Evolutionary conservation across 1,139 yeast species (phyloP).

Genomic region (Pichia sp.): DNA sequence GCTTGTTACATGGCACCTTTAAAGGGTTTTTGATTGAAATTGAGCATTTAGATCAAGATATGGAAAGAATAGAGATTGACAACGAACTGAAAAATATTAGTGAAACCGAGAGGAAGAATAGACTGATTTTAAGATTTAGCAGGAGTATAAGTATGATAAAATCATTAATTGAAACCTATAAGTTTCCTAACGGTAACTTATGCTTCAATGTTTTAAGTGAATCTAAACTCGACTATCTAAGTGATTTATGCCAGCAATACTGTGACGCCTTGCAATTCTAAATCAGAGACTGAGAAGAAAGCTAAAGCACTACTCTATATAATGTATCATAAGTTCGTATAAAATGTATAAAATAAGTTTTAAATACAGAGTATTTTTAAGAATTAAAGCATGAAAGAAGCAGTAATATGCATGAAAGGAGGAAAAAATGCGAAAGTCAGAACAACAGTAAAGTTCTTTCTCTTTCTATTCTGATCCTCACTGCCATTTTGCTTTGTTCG

Average conservation of each 20-base stretch:
- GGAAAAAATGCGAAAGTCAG: neutral
- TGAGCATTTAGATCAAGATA: conserved; percentile 36
- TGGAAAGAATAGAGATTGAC: conserved; percentile 19
- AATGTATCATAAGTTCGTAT: conserved; percentile 1
- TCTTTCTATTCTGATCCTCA: conserved; percentile 31
- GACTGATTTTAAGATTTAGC: conserved; percentile 29
- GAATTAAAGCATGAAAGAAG: neutral
- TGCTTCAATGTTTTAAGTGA: conserved; percentile 35
- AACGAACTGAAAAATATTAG: conserved; percentile 11
- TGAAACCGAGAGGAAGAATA: conserved; percentile 22
- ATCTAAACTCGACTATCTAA: conserved; percentile 32
- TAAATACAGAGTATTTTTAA: neutral
- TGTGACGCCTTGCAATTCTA: conserved; percentile 35
- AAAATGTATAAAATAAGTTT: neutral
- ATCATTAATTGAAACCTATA: conserved; percentile 28
- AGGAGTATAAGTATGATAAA: conserved; percentile 32
- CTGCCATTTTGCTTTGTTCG: conserved; percentile 33
- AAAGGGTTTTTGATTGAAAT: conserved; percentile 66
- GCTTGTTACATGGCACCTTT: conserved; percentile 69
- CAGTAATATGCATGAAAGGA: neutral
- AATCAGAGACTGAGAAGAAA: neutral
- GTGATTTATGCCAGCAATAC: conserved; percentile 36
- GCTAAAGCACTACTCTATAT: neutral
- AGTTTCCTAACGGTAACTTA: conserved; percentile 33
- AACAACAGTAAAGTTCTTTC: conserved; percentile 21